A percentile compares a stretch with the other conserved stretches of the same genome.
phyloP scores from a whole-genome alignment of 73 alveolate genomes.

The Effrenium voratum region DNA sequence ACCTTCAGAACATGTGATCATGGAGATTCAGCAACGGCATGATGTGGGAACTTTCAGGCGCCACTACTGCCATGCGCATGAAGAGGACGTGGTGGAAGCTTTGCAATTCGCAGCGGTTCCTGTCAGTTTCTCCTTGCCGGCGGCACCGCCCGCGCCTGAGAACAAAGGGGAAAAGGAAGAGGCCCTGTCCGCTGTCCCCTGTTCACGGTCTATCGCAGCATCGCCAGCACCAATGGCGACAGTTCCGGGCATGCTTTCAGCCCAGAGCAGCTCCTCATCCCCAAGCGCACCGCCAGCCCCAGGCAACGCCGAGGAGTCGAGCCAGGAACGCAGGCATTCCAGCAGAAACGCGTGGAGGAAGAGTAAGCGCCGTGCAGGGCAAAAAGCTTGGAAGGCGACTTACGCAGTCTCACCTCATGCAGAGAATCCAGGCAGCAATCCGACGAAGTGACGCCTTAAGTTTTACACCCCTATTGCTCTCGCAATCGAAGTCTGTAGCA shows the following conservation, averaged over 20 bases:
- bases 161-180: too few species aligned
- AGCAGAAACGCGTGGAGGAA: slow-evolving; percentile 60
- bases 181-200: not conserved
- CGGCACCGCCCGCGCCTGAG: too few species aligned
- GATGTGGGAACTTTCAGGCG: not conserved
- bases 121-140: not conserved
- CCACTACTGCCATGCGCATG: not conserved
- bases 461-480: too few species aligned
- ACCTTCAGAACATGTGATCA: not conserved
- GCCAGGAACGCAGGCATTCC: not conserved
- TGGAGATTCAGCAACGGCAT: not conserved
- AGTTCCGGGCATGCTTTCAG: not conserved
- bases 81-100: not conserved
- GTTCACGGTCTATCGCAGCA: not conserved
- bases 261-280: not conserved
- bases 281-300: not conserved
- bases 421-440: too few species aligned
- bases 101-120: not conserved
- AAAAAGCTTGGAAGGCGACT: not conserved
- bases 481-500: too few species aligned
- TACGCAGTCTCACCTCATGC: too few species aligned
- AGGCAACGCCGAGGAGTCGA: not conserved
- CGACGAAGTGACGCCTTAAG: too few species aligned
- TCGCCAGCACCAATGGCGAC: not conserved
- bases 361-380: not conserved